These are phyloP conservation scores for Monilinia fructicola DNA, from an alignment of 2,329 filamentous ascomycete species.

Conservation along the genomic window DNA sequence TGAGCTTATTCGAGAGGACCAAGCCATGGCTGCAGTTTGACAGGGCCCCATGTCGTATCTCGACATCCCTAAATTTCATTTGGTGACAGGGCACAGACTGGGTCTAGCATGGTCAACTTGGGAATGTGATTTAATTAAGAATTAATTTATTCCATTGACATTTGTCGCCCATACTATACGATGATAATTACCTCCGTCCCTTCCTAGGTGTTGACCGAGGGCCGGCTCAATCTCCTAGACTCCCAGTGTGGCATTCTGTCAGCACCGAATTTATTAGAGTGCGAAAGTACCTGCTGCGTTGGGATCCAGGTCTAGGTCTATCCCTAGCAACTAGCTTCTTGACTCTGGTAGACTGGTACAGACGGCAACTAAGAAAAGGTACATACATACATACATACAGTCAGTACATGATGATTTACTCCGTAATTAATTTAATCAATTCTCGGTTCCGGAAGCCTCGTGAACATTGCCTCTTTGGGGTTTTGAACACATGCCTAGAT, in stretches of 20 bases:
- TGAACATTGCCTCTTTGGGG: conserved; percentile 7
- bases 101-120: conserved; percentile 1
- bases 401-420: too few relatives aligned
- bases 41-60: conserved; percentile 17
- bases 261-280: conserved; percentile 7
- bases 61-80: conserved; percentile 21
- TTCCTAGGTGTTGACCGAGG: not conserved
- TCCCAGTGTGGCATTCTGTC: conserved; percentile 2
- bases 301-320: conserved; percentile 2
- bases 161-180: not conserved
- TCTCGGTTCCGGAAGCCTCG: conserved; percentile 2
- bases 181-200: conserved; percentile 5
- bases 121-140: conserved; percentile 3
- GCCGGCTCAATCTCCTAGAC: conserved; percentile 3
- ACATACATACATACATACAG: too few relatives aligned
- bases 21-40: conserved; percentile 15
- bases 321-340: not conserved
- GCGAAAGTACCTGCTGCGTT: conserved; percentile 6
- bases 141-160: not conserved
- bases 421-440: conserved; percentile 12
- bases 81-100: conserved; percentile 9
- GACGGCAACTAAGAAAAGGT: conserved; percentile 1
- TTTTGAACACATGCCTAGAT: not conserved
- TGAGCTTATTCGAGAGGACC: conserved; percentile 8
- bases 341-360: conserved; percentile 17